Evolutionary conservation across 352 stramenopile species (phyloP).

Genomic region (Thalassiosira hispida): DNA sequence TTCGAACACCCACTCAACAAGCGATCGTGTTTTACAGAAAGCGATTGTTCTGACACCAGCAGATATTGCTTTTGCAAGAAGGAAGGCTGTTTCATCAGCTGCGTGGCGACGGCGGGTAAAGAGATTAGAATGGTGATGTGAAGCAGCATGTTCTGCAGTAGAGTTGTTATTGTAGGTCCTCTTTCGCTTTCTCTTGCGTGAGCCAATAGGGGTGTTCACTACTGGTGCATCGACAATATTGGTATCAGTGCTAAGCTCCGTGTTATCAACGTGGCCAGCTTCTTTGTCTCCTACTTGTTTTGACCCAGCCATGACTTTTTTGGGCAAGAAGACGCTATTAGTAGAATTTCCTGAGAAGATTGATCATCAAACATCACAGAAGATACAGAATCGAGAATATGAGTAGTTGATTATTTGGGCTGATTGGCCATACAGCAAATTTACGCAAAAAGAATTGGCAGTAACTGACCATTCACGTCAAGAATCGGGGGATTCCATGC

Average conservation of each 20-base stretch:
- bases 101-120: conserved; percentile 66
- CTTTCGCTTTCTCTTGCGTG: conserved; percentile 28
- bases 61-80: conserved; percentile 91
- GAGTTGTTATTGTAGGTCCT: conserved; percentile 8
- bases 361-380: not conserved
- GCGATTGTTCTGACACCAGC: conserved; percentile 91
- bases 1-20: conserved; percentile 88
- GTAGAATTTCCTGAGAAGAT: conserved; percentile 43
- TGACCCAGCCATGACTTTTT: conserved; percentile 14
- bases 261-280: conserved; percentile 1
- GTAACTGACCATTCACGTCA: conserved; percentile 43
- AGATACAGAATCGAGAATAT: not conserved
- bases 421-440: no score
- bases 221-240: conserved; percentile 8
- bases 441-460: not conserved
- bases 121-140: conserved; percentile 17
- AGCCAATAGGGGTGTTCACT: conserved; percentile 23
- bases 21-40: conserved; percentile 94
- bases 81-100: conserved; percentile 87
- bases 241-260: not conserved
- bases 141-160: conserved; percentile 3
- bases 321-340: conserved; percentile 49
- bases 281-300: conserved; percentile 1
- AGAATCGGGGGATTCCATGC: conserved; percentile 92
- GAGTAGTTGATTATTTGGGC: no score